Conservation (phyloP, 2,329 filamentous ascomycete genomes). For the Diplocarpon mali region DNA sequence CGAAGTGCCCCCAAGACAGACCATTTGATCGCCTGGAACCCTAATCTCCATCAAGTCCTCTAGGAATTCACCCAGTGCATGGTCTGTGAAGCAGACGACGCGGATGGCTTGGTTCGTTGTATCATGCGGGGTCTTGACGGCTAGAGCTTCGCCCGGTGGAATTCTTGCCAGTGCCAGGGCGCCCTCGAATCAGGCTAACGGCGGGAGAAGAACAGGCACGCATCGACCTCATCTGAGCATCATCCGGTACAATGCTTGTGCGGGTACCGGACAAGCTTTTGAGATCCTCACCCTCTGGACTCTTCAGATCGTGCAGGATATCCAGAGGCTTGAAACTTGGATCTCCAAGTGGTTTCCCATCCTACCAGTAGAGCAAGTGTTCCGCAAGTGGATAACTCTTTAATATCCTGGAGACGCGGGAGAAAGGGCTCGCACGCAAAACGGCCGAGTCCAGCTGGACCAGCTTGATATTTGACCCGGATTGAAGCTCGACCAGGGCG, state of each 20-base stretch:
- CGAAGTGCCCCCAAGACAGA: constrained; percentile 52
- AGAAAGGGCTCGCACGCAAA: constrained; percentile 58
- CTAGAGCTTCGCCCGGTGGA: constrained; percentile 54
- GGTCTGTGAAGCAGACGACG: constrained; percentile 58
- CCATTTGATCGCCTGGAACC: constrained; percentile 38
- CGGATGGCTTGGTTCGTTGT: constrained; percentile 42
- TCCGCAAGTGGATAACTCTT: constrained; percentile 43
- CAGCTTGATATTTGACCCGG: constrained; percentile 33
- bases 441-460: constrained; percentile 52
- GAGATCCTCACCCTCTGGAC: constrained; percentile 22
- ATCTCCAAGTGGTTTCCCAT: constrained; percentile 6
- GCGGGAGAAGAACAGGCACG: constrained; percentile 39
- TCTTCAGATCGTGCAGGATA: constrained; percentile 23
- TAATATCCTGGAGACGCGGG: constrained; percentile 46
- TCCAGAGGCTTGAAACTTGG: constrained; percentile 14
- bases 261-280: constrained; percentile 24
- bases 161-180: too few species aligned
- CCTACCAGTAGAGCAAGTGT: constrained; percentile 35
- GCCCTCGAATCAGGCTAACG: constrained; percentile 59
- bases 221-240: constrained; percentile 46
- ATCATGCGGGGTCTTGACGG: constrained; percentile 44
- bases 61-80: constrained; percentile 54
- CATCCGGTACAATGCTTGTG: constrained; percentile 33
- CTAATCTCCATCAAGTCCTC: constrained; percentile 52
- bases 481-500: constrained; percentile 35